Conservation (phyloP, 2,329 filamentous ascomycete genomes). For the Hymenoscyphus fructigenus region DNA sequence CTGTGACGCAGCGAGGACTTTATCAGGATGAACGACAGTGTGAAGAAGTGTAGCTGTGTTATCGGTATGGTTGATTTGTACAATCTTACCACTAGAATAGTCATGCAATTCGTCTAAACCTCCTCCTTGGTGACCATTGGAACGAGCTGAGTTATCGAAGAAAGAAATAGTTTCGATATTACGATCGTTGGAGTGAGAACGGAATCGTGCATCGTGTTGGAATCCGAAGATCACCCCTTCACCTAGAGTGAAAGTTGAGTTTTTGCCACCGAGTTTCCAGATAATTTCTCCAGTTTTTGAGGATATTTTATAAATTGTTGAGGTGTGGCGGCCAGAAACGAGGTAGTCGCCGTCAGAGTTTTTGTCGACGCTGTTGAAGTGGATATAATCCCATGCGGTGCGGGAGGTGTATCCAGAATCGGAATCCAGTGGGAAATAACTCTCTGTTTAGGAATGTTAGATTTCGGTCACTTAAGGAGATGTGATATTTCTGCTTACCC, state of each 20-base stretch:
- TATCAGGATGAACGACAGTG: neutral
- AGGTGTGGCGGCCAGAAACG: slow-evolving; percentile 44
- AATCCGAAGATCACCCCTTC: slow-evolving; percentile 42
- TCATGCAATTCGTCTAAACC: neutral
- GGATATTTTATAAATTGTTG: slow-evolving; percentile 44
- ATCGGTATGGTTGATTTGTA: slow-evolving; percentile 1
- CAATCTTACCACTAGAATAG: slow-evolving; percentile 24
- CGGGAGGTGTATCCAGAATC: slow-evolving; percentile 37
- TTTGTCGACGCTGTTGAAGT: slow-evolving; percentile 55
- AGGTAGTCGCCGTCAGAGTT: slow-evolving; percentile 45
- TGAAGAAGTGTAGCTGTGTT: neutral
- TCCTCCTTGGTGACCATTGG: slow-evolving; percentile 22
- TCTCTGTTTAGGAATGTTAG: neutral
- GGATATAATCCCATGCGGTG: slow-evolving; percentile 47
- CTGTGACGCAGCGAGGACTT: slow-evolving; percentile 38
- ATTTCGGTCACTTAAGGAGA: neutral
- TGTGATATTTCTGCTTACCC: neutral
- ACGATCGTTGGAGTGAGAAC: slow-evolving; percentile 33
- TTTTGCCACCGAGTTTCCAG: slow-evolving; percentile 51
- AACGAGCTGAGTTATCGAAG: slow-evolving; percentile 44
- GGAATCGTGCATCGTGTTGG: slow-evolving; percentile 52
- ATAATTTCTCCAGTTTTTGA: slow-evolving; percentile 45
- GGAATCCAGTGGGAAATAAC: slow-evolving; percentile 21
- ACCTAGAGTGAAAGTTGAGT: slow-evolving; percentile 44
- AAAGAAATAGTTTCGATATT: slow-evolving; percentile 42